Conservation (phyloP, 192 early-diverging fungal genomes). For the Mortierella antarctica region DNA sequence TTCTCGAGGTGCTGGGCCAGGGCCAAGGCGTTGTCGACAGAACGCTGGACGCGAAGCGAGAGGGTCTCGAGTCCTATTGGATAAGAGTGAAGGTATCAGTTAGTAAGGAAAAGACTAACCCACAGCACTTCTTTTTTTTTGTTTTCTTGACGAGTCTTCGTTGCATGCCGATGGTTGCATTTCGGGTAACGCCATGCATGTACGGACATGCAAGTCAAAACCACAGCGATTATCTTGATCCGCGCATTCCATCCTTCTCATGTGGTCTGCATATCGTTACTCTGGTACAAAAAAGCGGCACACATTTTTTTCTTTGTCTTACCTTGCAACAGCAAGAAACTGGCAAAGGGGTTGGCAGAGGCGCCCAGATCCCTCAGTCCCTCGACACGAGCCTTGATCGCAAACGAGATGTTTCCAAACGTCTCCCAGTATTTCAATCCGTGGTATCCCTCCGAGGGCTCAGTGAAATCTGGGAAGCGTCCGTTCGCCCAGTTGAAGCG, state of each 20-base stretch:
- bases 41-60: constrained; percentile 88
- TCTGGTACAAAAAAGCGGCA: not conserved
- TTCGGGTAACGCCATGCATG: too few species aligned
- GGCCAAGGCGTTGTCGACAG: constrained; percentile 80
- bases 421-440: constrained; percentile 88
- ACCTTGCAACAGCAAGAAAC: constrained; percentile 87
- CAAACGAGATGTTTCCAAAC: constrained; percentile 85
- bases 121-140: not conserved
- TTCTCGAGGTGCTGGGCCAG: constrained; percentile 84
- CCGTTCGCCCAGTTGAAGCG: constrained; percentile 93
- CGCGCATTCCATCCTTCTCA: not conserved
- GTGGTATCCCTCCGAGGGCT: constrained; percentile 87
- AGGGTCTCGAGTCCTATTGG: constrained; percentile 83
- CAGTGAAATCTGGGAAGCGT: constrained; percentile 88
- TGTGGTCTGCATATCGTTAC: not conserved
- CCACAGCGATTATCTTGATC: not conserved
- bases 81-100: not conserved
- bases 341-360: constrained; percentile 87
- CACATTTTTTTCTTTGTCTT: constrained; percentile 1
- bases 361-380: constrained; percentile 87
- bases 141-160: not conserved
- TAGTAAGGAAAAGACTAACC: constrained; percentile 1
- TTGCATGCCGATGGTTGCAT: too few species aligned
- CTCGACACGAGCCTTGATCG: constrained; percentile 85
- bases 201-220: too few species aligned